Conservation (phyloP, 345 rosid species). For the Mangifera indica region DNA sequence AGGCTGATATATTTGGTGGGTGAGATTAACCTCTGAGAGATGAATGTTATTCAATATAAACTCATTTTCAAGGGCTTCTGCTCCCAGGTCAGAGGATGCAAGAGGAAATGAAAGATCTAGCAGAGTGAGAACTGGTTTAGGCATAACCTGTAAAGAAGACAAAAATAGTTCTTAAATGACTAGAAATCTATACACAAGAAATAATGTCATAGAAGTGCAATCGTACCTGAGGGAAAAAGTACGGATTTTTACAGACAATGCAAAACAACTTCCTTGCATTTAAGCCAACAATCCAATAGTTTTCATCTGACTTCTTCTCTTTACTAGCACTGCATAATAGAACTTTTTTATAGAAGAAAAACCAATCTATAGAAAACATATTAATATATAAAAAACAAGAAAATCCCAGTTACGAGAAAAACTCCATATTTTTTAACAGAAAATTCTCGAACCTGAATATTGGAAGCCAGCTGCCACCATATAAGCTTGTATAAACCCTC, state of each 20-base stretch:
- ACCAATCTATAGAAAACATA: background rate
- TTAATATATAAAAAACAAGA: background rate
- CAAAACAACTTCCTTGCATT: slow-evolving; percentile 66
- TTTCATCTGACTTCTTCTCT: slow-evolving; percentile 69
- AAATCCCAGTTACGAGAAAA: slow-evolving; percentile 2
- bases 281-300: slow-evolving; percentile 87
- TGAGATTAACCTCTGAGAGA: slow-evolving; percentile 59
- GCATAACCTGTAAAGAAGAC: slow-evolving; percentile 62
- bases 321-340: slow-evolving; percentile 52
- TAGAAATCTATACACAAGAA: no score
- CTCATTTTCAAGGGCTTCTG: slow-evolving; percentile 88
- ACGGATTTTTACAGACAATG: slow-evolving; percentile 67
- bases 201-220: background rate
- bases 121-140: slow-evolving; percentile 77
- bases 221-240: slow-evolving; percentile 73
- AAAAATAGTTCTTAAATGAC: background rate
- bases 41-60: slow-evolving; percentile 63
- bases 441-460: slow-evolving; percentile 70
- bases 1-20: background rate
- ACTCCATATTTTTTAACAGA: slow-evolving; percentile 8
- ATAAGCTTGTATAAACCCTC: slow-evolving; percentile 66
- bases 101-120: slow-evolving; percentile 71
- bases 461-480: slow-evolving; percentile 95
- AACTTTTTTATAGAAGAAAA: slow-evolving; percentile 13
- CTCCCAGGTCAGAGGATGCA: slow-evolving; percentile 90